Percentiles rank a stretch among this genome's conserved stretches.
Conservation (phyloP, 2,329 filamentous ascomycete genomes). For the Ceratocystis huliohia region DNA sequence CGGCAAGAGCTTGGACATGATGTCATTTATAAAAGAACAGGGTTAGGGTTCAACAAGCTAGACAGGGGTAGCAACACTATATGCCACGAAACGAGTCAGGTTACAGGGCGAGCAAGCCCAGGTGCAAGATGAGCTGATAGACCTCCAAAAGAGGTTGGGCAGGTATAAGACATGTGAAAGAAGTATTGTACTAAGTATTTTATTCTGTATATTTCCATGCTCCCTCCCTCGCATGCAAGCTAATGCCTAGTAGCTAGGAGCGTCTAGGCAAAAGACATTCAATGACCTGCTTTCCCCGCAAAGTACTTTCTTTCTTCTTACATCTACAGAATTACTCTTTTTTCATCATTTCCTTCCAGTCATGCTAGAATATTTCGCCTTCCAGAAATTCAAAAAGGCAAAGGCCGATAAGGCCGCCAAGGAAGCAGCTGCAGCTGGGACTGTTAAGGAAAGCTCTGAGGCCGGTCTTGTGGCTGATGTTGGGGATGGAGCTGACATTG, state of each 20-base stretch:
- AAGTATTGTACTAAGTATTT: too few relatives aligned
- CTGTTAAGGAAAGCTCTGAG: background rate
- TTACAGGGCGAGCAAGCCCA: too few relatives aligned
- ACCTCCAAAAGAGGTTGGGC: background rate
- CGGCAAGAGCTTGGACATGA: background rate
- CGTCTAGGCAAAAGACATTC: too few relatives aligned
- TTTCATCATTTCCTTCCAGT: background rate
- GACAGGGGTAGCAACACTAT: background rate
- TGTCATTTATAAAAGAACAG: background rate
- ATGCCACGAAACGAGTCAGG: too few relatives aligned
- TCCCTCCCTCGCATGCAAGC: too few relatives aligned
- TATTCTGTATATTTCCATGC: too few relatives aligned
- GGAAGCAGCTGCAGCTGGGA: background rate
- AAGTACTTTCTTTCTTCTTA: background rate
- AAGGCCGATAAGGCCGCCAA: slow-evolving; percentile 37
- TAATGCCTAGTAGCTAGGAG: too few relatives aligned
- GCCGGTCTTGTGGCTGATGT: background rate
- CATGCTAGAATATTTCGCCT: slow-evolving; percentile 52
- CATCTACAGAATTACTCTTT: background rate
- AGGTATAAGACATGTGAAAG: background rate
- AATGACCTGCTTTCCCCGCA: background rate
- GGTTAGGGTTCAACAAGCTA: background rate
- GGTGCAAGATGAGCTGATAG: background rate
- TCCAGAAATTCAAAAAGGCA: slow-evolving; percentile 51
- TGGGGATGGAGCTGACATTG: slow-evolving; percentile 13